phyloP scores from a whole-genome alignment of 257 asterid species.

The Thymus mandschuricus region DNA sequence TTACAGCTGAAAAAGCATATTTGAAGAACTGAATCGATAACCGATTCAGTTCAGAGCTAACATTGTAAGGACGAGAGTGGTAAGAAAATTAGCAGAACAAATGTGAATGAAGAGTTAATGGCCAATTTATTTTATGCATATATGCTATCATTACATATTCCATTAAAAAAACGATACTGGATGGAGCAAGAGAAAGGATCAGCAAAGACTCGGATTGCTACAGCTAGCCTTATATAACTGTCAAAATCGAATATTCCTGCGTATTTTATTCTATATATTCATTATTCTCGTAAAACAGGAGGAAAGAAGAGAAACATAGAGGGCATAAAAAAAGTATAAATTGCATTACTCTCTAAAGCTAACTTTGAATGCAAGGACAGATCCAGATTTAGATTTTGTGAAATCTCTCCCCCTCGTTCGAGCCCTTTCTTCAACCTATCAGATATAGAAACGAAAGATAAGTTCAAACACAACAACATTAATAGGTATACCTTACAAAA shows the following conservation, averaged over 20 bases:
- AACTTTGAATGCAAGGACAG: slow-evolving; percentile 95
- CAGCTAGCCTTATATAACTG: too few relatives aligned
- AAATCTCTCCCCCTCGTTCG: slow-evolving; percentile 74
- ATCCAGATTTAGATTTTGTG: slow-evolving; percentile 88
- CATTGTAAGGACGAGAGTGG: too few relatives aligned
- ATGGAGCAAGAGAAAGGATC: too few relatives aligned
- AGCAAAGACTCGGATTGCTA: too few relatives aligned
- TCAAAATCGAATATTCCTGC: not conserved
- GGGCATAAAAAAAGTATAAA: slow-evolving; percentile 29
- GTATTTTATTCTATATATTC: not conserved
- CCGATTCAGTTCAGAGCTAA: too few relatives aligned
- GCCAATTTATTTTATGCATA: too few relatives aligned
- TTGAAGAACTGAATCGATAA: too few relatives aligned
- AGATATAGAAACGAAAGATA: slow-evolving; percentile 25
- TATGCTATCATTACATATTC: too few relatives aligned
- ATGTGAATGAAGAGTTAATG: too few relatives aligned
- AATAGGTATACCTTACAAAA: not conserved
- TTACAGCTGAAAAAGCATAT: too few relatives aligned
- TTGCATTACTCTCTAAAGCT: slow-evolving; percentile 93
- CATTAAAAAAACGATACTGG: too few relatives aligned
- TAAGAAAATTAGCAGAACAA: too few relatives aligned
- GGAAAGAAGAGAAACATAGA: slow-evolving; percentile 16
- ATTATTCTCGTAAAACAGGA: not conserved
- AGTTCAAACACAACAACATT: not conserved
- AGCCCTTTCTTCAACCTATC: slow-evolving; percentile 93